Evolutionary conservation across 2,329 filamentous ascomycete species (phyloP).

Genomic region (Lachnellula arida): DNA sequence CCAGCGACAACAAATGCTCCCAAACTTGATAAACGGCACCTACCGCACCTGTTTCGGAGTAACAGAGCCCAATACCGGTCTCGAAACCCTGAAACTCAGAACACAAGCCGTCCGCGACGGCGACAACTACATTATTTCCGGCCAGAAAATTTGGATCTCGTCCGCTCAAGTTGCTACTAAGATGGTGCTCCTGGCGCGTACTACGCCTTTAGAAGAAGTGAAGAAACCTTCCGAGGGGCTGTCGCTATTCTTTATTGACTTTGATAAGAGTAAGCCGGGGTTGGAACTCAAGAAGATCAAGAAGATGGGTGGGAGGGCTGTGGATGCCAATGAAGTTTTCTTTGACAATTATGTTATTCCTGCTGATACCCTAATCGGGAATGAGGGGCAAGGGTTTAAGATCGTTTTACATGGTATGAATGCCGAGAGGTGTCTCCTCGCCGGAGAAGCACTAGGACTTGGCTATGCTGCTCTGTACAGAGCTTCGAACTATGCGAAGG

Average conservation of each 20-base stretch:
- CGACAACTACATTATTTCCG: slow-evolving; percentile 60
- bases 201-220: slow-evolving; percentile 62
- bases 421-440: slow-evolving; percentile 69
- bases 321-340: slow-evolving; percentile 85
- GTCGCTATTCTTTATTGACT: slow-evolving; percentile 75
- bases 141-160: slow-evolving; percentile 88
- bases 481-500: slow-evolving; percentile 61
- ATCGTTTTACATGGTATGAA: slow-evolving; percentile 79
- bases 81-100: slow-evolving; percentile 68
- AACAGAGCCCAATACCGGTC: slow-evolving; percentile 76
- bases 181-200: slow-evolving; percentile 79
- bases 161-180: slow-evolving; percentile 76
- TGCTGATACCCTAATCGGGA: slow-evolving; percentile 59
- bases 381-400: slow-evolving; percentile 72
- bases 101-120: slow-evolving; percentile 60
- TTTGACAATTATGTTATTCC: slow-evolving; percentile 74
- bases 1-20: slow-evolving; percentile 60
- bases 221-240: slow-evolving; percentile 69
- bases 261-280: slow-evolving; percentile 55
- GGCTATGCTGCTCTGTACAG: slow-evolving; percentile 66
- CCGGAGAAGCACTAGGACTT: slow-evolving; percentile 74
- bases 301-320: slow-evolving; percentile 80
- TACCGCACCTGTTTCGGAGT: slow-evolving; percentile 77
- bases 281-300: slow-evolving; percentile 60
- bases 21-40: slow-evolving; percentile 66